Base-by-base conservation (phyloP, 176 grass and related monocot species). In the Elaeis guineensis region DNA sequence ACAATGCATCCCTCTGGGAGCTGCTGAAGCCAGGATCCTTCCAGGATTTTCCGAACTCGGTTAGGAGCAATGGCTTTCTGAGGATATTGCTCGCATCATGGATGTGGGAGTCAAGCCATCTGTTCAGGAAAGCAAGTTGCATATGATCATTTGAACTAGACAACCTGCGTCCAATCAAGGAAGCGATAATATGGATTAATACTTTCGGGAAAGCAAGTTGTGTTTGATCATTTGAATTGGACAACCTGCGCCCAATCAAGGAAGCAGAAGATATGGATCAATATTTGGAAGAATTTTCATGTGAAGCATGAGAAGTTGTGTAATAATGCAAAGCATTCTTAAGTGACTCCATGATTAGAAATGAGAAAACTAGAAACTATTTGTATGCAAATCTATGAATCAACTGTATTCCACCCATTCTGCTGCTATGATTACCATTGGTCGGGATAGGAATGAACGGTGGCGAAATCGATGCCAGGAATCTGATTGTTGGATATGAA, bases 381-480 rank as follows among this genome's bases (percentile, higher is more conserved):
- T 44, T 44, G 35, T 9, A 14, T 44, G 35, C 35, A 14, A 44
- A 12, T 44, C 35, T 44, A 12, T 44, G 35, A 44, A 44, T 44
- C 11, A 12, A 12, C 11, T 35, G 32, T 6, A 32, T 8, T 32
- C 6, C 30, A 0, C 30, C 6, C 5, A 32, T 32, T 32, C 30
- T 32, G 30, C 35, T 12, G 35, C 2, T 14, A 12, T 44, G 35
- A 44, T 44, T 82, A 87, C 84, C 94, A 98, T 75, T 83, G 94
- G 57, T 98, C 88, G 26, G 94, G 94, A 78, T 98, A 98, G n/a
- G 77, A 83, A 76, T 98, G 94, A 58, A 98, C 61, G 64, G 88
- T 93, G 75, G 88, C 94, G 59, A 98, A 98, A 79, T 98, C 94
- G 59, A 98, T 77, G 26, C 70, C 81, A 19, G 85, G 72, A 26